phyloP scores from a whole-genome alignment of 805 yeast genomes.

The Yarrowia alimentaria region DNA sequence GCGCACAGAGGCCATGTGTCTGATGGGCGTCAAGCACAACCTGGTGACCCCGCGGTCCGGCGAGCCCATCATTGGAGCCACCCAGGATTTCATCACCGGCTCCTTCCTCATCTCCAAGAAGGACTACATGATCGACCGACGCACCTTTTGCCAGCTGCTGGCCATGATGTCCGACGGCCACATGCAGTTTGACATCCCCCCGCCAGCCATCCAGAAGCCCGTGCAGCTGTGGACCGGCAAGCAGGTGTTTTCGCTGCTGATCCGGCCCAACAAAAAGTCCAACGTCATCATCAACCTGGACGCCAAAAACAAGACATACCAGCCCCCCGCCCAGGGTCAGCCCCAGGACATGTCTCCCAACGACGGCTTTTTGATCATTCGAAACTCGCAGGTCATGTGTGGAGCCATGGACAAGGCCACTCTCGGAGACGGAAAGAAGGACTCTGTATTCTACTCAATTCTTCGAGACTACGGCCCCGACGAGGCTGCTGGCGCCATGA shows the following conservation, averaged over 20 bases:
- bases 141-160: conserved; percentile 73
- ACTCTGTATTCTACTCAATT: conserved; percentile 92
- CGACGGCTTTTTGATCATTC: conserved; percentile 87
- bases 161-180: conserved; percentile 96
- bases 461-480: conserved; percentile 95
- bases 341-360: conserved; percentile 97
- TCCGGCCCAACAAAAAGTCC: conserved; percentile 72
- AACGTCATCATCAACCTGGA: conserved; percentile 87
- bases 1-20: conserved; percentile 94
- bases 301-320: conserved; percentile 88
- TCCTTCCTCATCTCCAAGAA: conserved; percentile 89
- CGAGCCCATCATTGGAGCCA: conserved; percentile 98
- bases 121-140: conserved; percentile 89
- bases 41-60: conserved; percentile 95
- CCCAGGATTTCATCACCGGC: conserved; percentile 98
- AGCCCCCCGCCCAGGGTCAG: conserved; percentile 66
- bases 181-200: conserved; percentile 86
- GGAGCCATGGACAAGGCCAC: conserved; percentile 98
- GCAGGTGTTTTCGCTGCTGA: conserved; percentile 85
- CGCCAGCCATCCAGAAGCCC: conserved; percentile 92
- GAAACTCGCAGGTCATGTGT: conserved; percentile 83
- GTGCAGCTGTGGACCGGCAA: conserved; percentile 94
- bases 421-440: conserved; percentile 97
- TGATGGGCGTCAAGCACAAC: conserved; percentile 97
- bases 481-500: conserved; percentile 95